Percentiles rank a stretch among this genome's conserved stretches.
These are phyloP conservation scores for Hypoxylon trugodes DNA, from an alignment of 495 filamentous ascomycete species.

Conservation along the genomic window DNA sequence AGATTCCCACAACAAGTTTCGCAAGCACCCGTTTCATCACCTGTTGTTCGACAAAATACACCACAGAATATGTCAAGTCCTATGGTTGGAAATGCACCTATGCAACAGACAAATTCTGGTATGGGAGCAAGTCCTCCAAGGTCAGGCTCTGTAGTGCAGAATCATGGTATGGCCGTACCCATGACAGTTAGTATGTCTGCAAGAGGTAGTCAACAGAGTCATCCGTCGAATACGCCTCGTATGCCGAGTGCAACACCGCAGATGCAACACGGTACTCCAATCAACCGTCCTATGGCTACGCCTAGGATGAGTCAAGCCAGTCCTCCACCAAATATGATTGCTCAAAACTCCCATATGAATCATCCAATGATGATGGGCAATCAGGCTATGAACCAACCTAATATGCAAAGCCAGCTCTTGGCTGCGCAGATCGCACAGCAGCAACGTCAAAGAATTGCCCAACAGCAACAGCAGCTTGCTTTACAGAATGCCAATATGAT, in stretches of 20 bases:
- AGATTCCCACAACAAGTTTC: constrained; percentile 66
- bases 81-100: constrained; percentile 73
- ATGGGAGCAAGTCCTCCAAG: constrained; percentile 80
- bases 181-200: constrained; percentile 77
- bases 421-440: constrained; percentile 60
- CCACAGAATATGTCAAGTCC: constrained; percentile 82
- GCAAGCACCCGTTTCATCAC: constrained; percentile 79
- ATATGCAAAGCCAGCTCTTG: constrained; percentile 50
- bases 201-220: constrained; percentile 81
- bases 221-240: constrained; percentile 79
- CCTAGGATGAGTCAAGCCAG: constrained; percentile 78
- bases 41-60: constrained; percentile 79
- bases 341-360: constrained; percentile 65
- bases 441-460: constrained; percentile 57
- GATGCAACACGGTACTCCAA: constrained; percentile 74
- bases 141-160: constrained; percentile 79
- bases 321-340: constrained; percentile 67
- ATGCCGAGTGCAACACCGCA: constrained; percentile 82
- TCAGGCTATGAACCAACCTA: constrained; percentile 57
- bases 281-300: constrained; percentile 72
- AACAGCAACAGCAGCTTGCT: constrained; percentile 48
- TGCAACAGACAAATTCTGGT: constrained; percentile 81
- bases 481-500: constrained; percentile 52
- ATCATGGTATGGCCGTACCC: constrained; percentile 68
- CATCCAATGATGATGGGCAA: constrained; percentile 65